A percentile compares a stretch with the other conserved stretches of the same genome.
Conservation (phyloP, 257 asterid species). For the Mentha longifolia region DNA sequence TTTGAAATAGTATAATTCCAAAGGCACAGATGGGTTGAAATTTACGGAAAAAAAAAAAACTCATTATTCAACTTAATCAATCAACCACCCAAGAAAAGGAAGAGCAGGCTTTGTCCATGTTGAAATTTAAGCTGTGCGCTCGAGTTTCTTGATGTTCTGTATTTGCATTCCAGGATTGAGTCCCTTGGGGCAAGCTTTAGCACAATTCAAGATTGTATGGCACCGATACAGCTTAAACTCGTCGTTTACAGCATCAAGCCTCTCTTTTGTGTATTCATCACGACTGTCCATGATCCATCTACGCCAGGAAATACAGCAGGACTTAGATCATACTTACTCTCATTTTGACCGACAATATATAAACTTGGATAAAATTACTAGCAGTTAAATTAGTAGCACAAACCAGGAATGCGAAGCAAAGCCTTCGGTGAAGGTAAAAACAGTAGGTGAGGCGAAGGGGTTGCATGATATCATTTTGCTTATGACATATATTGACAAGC, state of each 20-base stretch:
- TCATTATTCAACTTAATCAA: constrained; percentile 30
- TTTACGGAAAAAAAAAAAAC: constrained; percentile 23
- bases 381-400: neutral
- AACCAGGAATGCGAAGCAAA: neutral
- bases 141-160: constrained; percentile 90
- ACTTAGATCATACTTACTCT: neutral
- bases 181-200: constrained; percentile 97
- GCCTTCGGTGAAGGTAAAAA: neutral
- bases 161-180: constrained; percentile 89
- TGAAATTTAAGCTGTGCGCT: constrained; percentile 45
- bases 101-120: constrained; percentile 1
- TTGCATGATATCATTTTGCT: neutral
- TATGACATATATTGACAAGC: neutral
- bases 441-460: neutral
- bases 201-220: constrained; percentile 92
- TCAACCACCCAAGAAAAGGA: constrained; percentile 33
- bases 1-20: constrained; percentile 11
- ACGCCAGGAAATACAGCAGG: constrained; percentile 32
- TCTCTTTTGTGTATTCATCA: constrained; percentile 89
- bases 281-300: constrained; percentile 99
- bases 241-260: constrained; percentile 78
- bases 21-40: constrained; percentile 20
- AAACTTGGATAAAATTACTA: neutral
- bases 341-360: neutral
- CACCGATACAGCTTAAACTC: constrained; percentile 94